Evolutionary conservation across 2,329 filamentous ascomycete genomes (phyloP), one percentile per base, ranked within the genome.

Genomic region (Pseudogymnoascus sp.): DNA sequence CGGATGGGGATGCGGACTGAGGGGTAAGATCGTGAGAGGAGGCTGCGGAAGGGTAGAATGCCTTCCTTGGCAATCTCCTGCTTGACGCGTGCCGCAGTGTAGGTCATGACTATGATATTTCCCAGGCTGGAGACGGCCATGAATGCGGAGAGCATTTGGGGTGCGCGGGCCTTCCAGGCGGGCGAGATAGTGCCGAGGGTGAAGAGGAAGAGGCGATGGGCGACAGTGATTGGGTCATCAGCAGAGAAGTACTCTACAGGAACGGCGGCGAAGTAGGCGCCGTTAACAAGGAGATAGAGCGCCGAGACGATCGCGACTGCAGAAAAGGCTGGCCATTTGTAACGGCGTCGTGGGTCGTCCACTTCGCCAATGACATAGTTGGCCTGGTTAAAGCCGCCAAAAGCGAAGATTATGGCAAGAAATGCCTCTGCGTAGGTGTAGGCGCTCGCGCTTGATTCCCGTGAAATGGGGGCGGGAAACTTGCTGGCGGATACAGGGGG

Each of bases 21-120:
- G 29, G 48, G 48, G 17, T 63, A 63, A 5, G 48, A 55, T 9
- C 48, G 48, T 13, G 77, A 80, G 64, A 82, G 80, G 70, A 82
- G 79, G 36, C 75, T 74, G 3, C 79, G 75, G 61, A 72, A 81
- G 0, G 81, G 81, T 2, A 84, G 71, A 60, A 84, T 77, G 0
- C 81, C 82, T 68, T 84, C 80, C 66, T 85, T 84, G 6, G 82
- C 83, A 44, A 85, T 83, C 67, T 85, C 82, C 67, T 85, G 82
- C 68, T 85, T 84, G 15, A 85, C 78, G 64, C 81, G 75, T 2
- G 81, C 77, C 6, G 80, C 78, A 0, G 80, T 81, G 65, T 81
- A 85, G 0, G 82, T 85, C 72, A 81, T 81, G 17, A 81, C 79
- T 10, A 84, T 74, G 42, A 85, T 79, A 67, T 85, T 84, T 0